phyloP scores from a whole-genome alignment of 1,139 yeast genomes.

The Sugiyamaella pinicola region DNA sequence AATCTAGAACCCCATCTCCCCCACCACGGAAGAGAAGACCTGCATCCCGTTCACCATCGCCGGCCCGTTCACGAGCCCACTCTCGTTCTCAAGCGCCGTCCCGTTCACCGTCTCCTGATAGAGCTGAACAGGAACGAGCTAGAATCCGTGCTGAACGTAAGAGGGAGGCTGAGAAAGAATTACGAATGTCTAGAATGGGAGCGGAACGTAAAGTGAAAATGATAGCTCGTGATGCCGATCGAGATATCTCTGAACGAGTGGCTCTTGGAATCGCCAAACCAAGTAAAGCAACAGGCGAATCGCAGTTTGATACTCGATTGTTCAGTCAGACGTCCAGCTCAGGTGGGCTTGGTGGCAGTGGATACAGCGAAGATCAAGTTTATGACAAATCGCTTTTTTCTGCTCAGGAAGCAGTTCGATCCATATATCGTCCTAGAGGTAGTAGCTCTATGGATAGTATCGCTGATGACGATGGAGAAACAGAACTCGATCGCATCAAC shows the following conservation, averaged over 20 bases:
- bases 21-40: conserved; percentile 17
- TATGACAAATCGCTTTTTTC: conserved; percentile 60
- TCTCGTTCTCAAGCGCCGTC: conserved; percentile 2
- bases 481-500: conserved; percentile 39
- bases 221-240: conserved; percentile 49
- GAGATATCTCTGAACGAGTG: conserved; percentile 59
- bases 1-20: not conserved
- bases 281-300: conserved; percentile 43
- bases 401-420: conserved; percentile 53
- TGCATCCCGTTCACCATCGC: conserved; percentile 17
- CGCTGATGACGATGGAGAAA: conserved; percentile 41
- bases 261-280: conserved; percentile 55
- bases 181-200: conserved; percentile 50
- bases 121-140: conserved; percentile 45
- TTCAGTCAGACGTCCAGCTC: conserved; percentile 50
- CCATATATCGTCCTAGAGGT: conserved; percentile 50
- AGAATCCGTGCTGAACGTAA: conserved; percentile 49
- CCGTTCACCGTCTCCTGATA: conserved; percentile 22
- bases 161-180: conserved; percentile 50
- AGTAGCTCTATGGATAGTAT: conserved; percentile 29
- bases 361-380: conserved; percentile 51
- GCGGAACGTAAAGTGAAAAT: conserved; percentile 49
- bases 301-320: conserved; percentile 58
- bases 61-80: not conserved
- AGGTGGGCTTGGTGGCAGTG: conserved; percentile 38